Percentiles rank a stretch among this genome's conserved stretches.
phyloP scores from a whole-genome alignment of 345 rosid species.

The Gossypium mustelinum region DNA sequence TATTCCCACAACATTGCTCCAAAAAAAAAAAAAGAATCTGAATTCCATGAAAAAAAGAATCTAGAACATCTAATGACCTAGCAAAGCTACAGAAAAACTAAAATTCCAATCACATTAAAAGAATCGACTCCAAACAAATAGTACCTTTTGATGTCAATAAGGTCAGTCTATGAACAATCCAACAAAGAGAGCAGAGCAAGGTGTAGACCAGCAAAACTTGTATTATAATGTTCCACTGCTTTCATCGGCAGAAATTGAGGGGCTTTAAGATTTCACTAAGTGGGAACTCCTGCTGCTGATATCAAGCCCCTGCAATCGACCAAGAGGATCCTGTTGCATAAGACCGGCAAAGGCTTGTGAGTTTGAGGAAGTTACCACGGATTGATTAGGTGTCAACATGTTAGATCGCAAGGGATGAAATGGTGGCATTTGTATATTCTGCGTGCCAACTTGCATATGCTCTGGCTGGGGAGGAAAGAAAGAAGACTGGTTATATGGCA shows the following conservation, averaged over 20 bases:
- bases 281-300: constrained; percentile 58
- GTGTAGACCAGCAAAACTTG: constrained; percentile 11
- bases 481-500: constrained; percentile 42
- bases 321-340: constrained; percentile 64
- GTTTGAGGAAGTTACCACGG: constrained; percentile 32
- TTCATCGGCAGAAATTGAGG: constrained; percentile 62
- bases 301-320: constrained; percentile 78
- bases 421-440: constrained; percentile 47
- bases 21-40: constrained; percentile 6
- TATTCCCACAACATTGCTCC: constrained; percentile 28
- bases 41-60: constrained; percentile 18
- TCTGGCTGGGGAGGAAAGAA: constrained; percentile 48
- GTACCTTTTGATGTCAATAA: constrained; percentile 31
- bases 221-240: constrained; percentile 61
- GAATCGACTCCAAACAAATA: constrained; percentile 29
- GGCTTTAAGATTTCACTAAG: constrained; percentile 60
- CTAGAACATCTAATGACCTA: constrained; percentile 19
- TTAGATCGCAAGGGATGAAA: constrained; percentile 49
- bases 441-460: constrained; percentile 32
- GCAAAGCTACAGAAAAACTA: constrained; percentile 25
- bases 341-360: constrained; percentile 49
- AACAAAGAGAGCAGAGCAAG: constrained; percentile 19
- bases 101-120: constrained; percentile 29
- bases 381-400: constrained; percentile 34
- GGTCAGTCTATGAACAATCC: constrained; percentile 56